Evolutionary conservation across 495 filamentous ascomycete species (phyloP), one percentile per base, ranked within the genome.

Genomic region (Penicillium pulvis): DNA sequence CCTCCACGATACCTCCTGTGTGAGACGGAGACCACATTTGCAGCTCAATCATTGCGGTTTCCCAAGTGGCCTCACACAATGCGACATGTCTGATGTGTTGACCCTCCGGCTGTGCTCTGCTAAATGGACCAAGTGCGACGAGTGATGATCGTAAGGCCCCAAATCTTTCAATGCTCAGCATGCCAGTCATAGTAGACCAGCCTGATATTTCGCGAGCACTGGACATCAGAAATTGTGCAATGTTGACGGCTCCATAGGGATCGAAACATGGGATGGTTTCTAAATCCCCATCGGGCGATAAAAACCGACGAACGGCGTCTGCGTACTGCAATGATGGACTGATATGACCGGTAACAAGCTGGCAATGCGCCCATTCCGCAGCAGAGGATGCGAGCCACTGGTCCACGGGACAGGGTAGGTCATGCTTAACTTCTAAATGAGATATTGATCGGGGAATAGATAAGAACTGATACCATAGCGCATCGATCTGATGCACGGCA

Each of bases 121-220:
- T 71, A 24, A 71, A 70, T 1, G 69, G 63, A 16, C 61, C 43
- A 10, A 75, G 64, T 9, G 64, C 61, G 41, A 66, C 23, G 50
- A 75, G 69, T 17, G 72, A 75, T 9, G 69, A 66, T 36, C 62
- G 50, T 23, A 75, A 52, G 8, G 67, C 65, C 7, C 66, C 60
- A 42, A 75, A 71, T 53, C 72, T 62, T 46, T 73, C 72, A 51
- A 73, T 66, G 35, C 70, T 73, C 0, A 75, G 55, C 46, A 69
- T 69, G 16, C 72, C 71, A 0, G 71, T 75, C 71, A 75, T 75
- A 4, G 67, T 71, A 16, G 72, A 73, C 72, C 72, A 75, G 28
- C 72, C 72, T 16, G 72, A 73, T 42, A 75, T 66, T 46, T 75
- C 72, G 2, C 72, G 67, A 35, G 71, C 71, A 41, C 67, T 71